phyloP scores from a whole-genome alignment of 2,329 filamentous ascomycete genomes.

The Apiospora marii region DNA sequence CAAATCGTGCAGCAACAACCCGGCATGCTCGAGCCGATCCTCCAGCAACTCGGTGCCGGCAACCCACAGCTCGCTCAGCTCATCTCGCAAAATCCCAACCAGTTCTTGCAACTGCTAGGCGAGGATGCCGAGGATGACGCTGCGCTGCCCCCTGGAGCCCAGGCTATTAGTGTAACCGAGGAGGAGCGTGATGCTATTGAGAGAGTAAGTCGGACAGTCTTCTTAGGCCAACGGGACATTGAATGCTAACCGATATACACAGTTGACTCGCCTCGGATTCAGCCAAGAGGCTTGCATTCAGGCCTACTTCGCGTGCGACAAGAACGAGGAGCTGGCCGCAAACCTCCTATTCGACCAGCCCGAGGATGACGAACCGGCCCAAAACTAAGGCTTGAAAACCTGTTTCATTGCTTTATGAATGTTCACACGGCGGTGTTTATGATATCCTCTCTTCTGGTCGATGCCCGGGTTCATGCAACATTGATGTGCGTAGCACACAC shows the following conservation, averaged over 20 bases:
- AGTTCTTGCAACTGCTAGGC: slow-evolving; percentile 88
- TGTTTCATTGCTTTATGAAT: slow-evolving; percentile 27
- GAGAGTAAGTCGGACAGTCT: slow-evolving; percentile 67
- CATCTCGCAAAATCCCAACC: slow-evolving; percentile 90
- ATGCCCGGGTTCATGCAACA: slow-evolving; percentile 23
- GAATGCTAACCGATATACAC: slow-evolving; percentile 26
- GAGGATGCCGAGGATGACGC: slow-evolving; percentile 88
- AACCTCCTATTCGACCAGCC: slow-evolving; percentile 99
- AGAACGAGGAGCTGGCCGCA: slow-evolving; percentile 97
- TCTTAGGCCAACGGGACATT: slow-evolving; percentile 23
- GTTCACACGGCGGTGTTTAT: slow-evolving; percentile 25
- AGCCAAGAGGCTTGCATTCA: slow-evolving; percentile 93
- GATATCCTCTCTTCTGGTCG: slow-evolving; percentile 31
- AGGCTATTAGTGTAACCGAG: slow-evolving; percentile 90
- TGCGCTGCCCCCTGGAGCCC: slow-evolving; percentile 84
- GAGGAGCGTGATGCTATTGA: slow-evolving; percentile 98
- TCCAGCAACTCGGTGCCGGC: slow-evolving; percentile 93
- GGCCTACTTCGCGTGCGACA: slow-evolving; percentile 98
- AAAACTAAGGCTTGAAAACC: slow-evolving; percentile 46
- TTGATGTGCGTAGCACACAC: neutral
- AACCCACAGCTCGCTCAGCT: slow-evolving; percentile 94
- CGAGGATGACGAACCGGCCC: slow-evolving; percentile 74
- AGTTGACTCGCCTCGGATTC: slow-evolving; percentile 94
- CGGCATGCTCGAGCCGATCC: slow-evolving; percentile 97
- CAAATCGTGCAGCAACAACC: slow-evolving; percentile 98